These are phyloP conservation scores for Fraxinus paxiana DNA, from an alignment of 305 asterid genomes.

Conservation along the genomic window DNA sequence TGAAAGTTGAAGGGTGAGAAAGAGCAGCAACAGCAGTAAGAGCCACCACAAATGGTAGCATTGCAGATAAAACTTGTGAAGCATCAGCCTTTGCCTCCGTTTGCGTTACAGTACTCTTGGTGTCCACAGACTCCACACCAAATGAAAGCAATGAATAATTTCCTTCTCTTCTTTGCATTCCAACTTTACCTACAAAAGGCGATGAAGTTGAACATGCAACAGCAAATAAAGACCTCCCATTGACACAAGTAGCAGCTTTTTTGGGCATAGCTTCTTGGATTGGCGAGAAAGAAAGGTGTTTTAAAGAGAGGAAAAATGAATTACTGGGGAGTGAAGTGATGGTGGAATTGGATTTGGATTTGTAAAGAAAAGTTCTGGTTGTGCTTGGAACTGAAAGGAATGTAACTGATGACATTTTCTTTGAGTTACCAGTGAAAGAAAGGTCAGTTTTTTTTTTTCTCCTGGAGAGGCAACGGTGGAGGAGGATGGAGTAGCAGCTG, in stretches of 20 bases:
- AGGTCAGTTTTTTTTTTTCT: not conserved
- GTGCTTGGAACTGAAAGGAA: slow-evolving; percentile 23
- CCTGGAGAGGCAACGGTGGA: slow-evolving; percentile 31
- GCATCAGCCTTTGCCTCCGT: slow-evolving; percentile 46
- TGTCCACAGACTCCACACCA: slow-evolving; percentile 34
- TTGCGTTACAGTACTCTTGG: slow-evolving; percentile 26
- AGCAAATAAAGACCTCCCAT: too few relatives aligned
- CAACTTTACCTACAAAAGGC: slow-evolving; percentile 73
- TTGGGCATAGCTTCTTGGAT: slow-evolving; percentile 19
- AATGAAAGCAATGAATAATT: slow-evolving; percentile 61
- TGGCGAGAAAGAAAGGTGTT: slow-evolving; percentile 6
- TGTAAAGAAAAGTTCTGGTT: slow-evolving; percentile 27
- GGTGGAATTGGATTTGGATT: slow-evolving; percentile 5
- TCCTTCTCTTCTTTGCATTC: slow-evolving; percentile 74
- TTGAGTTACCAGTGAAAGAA: not conserved
- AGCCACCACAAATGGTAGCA: slow-evolving; percentile 85
- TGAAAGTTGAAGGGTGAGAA: slow-evolving; percentile 72
- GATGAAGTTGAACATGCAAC: slow-evolving; percentile 63
- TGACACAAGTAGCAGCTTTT: slow-evolving; percentile 10
- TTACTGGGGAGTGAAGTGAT: slow-evolving; percentile 1
- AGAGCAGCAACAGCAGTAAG: slow-evolving; percentile 79
- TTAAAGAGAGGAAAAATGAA: slow-evolving; percentile 15
- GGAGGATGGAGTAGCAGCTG: not conserved
- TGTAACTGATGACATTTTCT: slow-evolving; percentile 46
- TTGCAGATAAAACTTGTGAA: slow-evolving; percentile 64